phyloP scores from a whole-genome alignment of 345 rosid genomes.

The Toxicodendron radicans region DNA sequence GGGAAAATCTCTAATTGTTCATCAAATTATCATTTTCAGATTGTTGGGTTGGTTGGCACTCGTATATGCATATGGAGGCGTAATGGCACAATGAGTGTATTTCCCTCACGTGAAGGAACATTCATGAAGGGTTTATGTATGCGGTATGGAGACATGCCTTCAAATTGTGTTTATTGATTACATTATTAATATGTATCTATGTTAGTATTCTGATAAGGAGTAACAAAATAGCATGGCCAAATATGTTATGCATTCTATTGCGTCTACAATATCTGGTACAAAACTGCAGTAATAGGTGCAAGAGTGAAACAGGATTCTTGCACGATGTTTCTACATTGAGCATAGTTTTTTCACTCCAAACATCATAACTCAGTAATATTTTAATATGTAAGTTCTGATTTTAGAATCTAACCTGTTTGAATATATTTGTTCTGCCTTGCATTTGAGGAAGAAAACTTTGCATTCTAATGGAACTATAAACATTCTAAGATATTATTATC shows the following conservation, averaged over 20 bases:
- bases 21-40: slow-evolving; percentile 39
- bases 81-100: slow-evolving; percentile 65
- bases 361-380: background rate
- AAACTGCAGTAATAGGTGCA: background rate
- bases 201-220: background rate
- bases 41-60: slow-evolving; percentile 85
- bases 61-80: slow-evolving; percentile 88
- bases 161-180: background rate
- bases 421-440: background rate
- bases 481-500: background rate
- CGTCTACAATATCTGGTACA: background rate
- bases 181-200: background rate
- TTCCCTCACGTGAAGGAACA: slow-evolving; percentile 74
- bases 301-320: background rate
- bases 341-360: background rate
- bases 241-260: background rate
- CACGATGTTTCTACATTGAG: background rate
- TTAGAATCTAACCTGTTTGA: background rate
- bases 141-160: slow-evolving; percentile 53
- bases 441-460: background rate
- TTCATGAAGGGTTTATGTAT: slow-evolving; percentile 74
- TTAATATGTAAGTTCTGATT: background rate
- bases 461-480: background rate
- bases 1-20: background rate
- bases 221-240: background rate